Conservation (phyloP, 768 basidiomycete genomes). For the Mrakia gelida region DNA sequence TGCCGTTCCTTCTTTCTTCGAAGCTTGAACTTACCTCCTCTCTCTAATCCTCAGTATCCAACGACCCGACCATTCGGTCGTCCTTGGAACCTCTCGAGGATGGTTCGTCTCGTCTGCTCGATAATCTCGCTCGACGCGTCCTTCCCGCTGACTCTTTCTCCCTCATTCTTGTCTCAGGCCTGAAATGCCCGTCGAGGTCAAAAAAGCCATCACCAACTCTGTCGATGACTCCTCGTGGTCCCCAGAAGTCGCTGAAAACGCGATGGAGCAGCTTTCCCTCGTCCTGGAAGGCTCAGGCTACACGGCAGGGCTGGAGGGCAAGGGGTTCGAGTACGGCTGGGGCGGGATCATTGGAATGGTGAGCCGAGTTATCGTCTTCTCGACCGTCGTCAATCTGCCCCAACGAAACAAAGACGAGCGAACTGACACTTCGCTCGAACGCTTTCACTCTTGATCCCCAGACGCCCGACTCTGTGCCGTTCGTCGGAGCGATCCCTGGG, state of each 20-base stretch:
- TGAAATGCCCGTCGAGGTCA: neutral
- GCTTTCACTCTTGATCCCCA: neutral
- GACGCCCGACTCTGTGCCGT: conserved; percentile 20
- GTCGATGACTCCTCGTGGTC: neutral
- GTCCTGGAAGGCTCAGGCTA: neutral
- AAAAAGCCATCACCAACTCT: neutral
- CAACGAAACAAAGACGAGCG: neutral
- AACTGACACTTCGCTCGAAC: neutral
- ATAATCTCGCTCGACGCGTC: neutral
- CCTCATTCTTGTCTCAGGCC: neutral
- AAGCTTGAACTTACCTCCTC: no score
- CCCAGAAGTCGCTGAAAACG: neutral
- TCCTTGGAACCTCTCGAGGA: conserved; percentile 10
- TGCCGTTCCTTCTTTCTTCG: no score
- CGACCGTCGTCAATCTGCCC: neutral
- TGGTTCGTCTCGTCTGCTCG: neutral
- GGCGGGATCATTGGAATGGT: conserved; percentile 17
- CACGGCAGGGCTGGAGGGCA: neutral
- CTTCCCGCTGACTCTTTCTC: neutral
- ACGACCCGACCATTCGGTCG: neutral
- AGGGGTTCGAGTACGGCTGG: conserved; percentile 16
- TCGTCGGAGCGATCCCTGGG: conserved; percentile 16
- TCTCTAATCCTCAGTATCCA: neutral
- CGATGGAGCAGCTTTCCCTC: neutral
- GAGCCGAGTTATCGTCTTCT: neutral